Evolutionary conservation across 1,284 basidiomycete species (phyloP), one percentile per base, ranked within the genome.

Genomic region (Tremellales sp.): DNA sequence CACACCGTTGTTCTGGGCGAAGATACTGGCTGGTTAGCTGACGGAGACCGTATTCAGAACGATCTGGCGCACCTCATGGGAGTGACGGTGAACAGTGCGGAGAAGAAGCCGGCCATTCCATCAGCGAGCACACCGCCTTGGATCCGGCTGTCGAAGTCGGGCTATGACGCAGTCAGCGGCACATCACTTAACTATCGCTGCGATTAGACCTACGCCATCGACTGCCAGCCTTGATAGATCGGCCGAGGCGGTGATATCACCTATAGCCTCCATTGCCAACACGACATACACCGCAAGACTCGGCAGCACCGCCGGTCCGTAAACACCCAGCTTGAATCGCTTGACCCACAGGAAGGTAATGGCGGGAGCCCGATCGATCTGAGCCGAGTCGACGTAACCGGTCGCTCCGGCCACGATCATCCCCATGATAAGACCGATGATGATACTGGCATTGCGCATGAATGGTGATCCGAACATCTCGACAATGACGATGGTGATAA

Each of bases 1-100:
- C 24, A 87, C 84, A 36, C 84, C 85, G 62, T 88, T 88, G 70
- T 89, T 89, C 78, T 86, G 87, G 0, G 87, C 86, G 64, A 89
- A 90, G 40, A 85, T 81, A 11, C 86, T 88, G 37, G 87, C n/a
- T 25, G 7, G 53, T 47, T 26, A 43, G 48, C 37, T 22, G 21
- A 12, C 4, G 26, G 8, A 36, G 26, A 17, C 4, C 24, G 19
- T n/a, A n/a, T n/a, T n/a, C n/a, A n/a, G n/a, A n/a, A n/a, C n/a
- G n/a, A 2, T 13, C 17, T 5, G 2, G 17, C 48, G 21, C 23
- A 53, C 52, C 48, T 67, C 49, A 72, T 54, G 0, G 88, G 88
- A 0, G 86, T 83, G 29, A 88, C 84, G 0, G 88, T 91, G 72
- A 87, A 86, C 26, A 89, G 72, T 2, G 84, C 86, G 2, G 85